Percentiles rank a stretch among this genome's conserved stretches.
Conservation (phyloP, 306 rosid genomes). For the Dryas drummondii region DNA sequence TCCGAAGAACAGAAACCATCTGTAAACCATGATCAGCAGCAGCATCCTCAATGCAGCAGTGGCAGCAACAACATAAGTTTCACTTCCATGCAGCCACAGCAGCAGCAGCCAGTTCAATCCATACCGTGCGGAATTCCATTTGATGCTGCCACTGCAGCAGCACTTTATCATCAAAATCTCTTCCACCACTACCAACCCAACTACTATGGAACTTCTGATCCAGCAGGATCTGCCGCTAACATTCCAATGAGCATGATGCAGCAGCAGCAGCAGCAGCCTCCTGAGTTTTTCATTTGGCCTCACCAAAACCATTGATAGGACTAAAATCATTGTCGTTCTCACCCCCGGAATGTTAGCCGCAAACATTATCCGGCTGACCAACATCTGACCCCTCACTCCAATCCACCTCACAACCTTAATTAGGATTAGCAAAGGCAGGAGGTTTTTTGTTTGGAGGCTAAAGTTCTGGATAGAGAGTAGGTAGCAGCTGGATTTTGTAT, state of each 20-base stretch:
- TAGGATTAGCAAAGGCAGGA: conserved; percentile 37
- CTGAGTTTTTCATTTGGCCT: conserved; percentile 90
- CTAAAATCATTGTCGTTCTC: neutral
- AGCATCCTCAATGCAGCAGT: conserved; percentile 42
- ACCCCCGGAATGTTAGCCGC: conserved; percentile 33
- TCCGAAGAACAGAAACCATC: conserved; percentile 60
- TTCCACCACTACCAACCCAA: conserved; percentile 61
- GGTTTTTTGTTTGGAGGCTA: conserved; percentile 52
- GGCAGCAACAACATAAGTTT: conserved; percentile 59
- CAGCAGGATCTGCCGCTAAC: conserved; percentile 19
- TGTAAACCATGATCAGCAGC: conserved; percentile 40
- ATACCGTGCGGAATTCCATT: conserved; percentile 68
- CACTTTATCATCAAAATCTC: conserved; percentile 66
- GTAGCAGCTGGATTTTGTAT: conserved; percentile 55
- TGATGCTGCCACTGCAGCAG: conserved; percentile 45
- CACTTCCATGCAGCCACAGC: conserved; percentile 48
- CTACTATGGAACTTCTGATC: conserved; percentile 32
- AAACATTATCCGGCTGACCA: conserved; percentile 55
- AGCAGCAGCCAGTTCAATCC: conserved; percentile 30
- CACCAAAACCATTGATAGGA: conserved; percentile 59
- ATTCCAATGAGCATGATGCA: conserved; percentile 26
- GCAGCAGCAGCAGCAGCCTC: conserved; percentile 37
- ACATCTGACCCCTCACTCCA: conserved; percentile 48
- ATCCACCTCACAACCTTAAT: conserved; percentile 39
- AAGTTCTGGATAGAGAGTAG: conserved; percentile 28